Percentiles rank a stretch among this genome's conserved stretches.
These are phyloP conservation scores for Amoebophrya sp. DNA, from an alignment of 169 alveolate genomes.

Conservation along the genomic window DNA sequence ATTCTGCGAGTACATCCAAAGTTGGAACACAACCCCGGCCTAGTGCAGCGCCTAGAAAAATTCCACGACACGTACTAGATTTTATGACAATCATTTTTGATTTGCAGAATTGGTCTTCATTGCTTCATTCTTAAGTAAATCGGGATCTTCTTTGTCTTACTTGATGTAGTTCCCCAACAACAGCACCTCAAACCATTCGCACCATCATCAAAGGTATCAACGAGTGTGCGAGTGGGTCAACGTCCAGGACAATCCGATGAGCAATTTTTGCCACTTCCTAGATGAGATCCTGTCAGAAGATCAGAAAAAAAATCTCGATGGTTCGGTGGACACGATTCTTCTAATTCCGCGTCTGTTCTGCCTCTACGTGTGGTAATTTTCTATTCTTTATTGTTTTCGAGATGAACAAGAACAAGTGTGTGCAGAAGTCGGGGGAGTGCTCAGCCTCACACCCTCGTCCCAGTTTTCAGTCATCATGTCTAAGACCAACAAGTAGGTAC, in stretches of 20 bases:
- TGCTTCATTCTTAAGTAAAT: not conserved
- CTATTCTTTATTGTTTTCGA: no score
- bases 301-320: not conserved
- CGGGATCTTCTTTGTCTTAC: not conserved
- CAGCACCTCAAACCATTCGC: not conserved
- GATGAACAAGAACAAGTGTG: not conserved
- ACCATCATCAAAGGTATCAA: not conserved
- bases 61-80: conserved; percentile 7
- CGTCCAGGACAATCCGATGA: not conserved
- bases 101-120: not conserved
- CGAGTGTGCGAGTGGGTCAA: conserved; percentile 5
- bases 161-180: not conserved
- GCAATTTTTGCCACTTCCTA: not conserved
- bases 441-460: not conserved
- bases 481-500: no score
- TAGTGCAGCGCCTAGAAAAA: not conserved
- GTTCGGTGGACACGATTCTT: not conserved
- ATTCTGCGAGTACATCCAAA: not conserved
- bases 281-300: not conserved
- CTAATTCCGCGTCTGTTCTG: not conserved
- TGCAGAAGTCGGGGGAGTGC: not conserved
- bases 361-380: conserved; percentile 13
- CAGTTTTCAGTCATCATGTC: no score
- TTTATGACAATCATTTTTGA: not conserved
- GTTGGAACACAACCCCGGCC: not conserved